phyloP scores from a whole-genome alignment of 768 basidiomycete genomes.

The Suillus occidentalis region DNA sequence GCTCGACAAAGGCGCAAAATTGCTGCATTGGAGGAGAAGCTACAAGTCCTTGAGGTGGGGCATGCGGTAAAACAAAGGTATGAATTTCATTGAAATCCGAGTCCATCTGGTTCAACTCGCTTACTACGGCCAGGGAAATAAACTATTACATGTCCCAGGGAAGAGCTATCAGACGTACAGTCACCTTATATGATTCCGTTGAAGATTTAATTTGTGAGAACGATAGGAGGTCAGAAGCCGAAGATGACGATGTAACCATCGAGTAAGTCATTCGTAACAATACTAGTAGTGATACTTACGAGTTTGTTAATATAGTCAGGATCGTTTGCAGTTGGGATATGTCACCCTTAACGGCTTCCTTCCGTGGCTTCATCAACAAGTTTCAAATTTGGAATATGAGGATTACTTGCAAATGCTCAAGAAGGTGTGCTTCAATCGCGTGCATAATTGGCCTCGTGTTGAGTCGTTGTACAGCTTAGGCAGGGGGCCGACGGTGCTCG shows the following conservation, averaged over 20 bases:
- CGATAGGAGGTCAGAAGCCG: background rate
- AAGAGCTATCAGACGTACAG: background rate
- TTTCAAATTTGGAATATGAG: background rate
- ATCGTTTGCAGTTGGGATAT: background rate
- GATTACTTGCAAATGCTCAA: background rate
- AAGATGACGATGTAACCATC: background rate
- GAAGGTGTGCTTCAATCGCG: background rate
- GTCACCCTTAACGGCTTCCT: background rate
- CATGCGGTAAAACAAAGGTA: background rate
- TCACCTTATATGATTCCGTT: background rate
- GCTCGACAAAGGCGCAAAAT: no score
- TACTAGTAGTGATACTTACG: background rate
- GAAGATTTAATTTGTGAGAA: background rate
- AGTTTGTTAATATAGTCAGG: background rate
- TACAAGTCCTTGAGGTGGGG: conserved; percentile 5
- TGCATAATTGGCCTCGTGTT: accelerated
- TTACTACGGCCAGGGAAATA: background rate
- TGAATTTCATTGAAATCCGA: background rate
- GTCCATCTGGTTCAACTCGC: background rate
- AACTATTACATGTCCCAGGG: background rate
- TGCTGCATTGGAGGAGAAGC: no score
- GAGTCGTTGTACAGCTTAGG: background rate
- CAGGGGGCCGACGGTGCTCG: background rate
- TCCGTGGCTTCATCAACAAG: background rate
- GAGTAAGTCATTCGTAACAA: background rate